Percentiles rank a stretch among this genome's conserved stretches.
Evolutionary conservation across 192 early-diverging fungal species (phyloP).

Genomic region (Coemansia aciculifera): DNA sequence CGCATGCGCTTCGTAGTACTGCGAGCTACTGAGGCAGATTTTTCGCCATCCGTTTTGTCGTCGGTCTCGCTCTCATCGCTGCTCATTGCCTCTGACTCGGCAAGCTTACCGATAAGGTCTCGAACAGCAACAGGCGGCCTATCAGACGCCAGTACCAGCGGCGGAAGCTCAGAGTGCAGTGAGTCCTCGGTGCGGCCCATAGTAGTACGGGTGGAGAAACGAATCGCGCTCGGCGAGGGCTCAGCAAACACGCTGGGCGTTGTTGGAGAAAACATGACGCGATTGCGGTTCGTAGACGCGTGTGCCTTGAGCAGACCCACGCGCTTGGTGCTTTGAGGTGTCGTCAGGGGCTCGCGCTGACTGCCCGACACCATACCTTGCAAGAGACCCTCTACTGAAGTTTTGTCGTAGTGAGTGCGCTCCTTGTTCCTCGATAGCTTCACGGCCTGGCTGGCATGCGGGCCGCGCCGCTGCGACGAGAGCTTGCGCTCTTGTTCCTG

Average conservation of each 20-base stretch:
- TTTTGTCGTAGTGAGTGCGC: constrained; percentile 50
- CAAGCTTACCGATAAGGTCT: constrained; percentile 12
- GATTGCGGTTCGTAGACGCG: constrained; percentile 10
- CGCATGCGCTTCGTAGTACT: constrained; percentile 37
- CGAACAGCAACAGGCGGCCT: constrained; percentile 7
- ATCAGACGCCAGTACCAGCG: constrained; percentile 16
- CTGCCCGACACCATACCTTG: constrained; percentile 44
- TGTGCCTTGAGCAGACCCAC: constrained; percentile 35
- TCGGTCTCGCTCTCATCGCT: constrained; percentile 30
- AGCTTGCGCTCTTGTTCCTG: constrained; percentile 40
- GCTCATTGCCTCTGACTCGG: constrained; percentile 4
- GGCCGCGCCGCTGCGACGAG: constrained; percentile 27
- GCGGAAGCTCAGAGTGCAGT: constrained; percentile 32
- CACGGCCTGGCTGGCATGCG: constrained; percentile 13
- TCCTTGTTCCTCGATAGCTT: constrained; percentile 48
- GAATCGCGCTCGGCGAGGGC: constrained; percentile 48
- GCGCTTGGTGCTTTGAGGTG: constrained; percentile 40
- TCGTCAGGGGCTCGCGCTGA: constrained; percentile 27
- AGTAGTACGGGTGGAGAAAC: constrained; percentile 42
- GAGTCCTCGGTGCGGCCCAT: constrained; percentile 37
- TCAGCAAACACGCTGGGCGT: constrained; percentile 53
- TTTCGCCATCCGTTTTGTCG: neutral
- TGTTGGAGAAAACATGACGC: constrained; percentile 29
- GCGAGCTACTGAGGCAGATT: neutral
- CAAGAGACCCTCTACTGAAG: constrained; percentile 46